A percentile compares a stretch with the other conserved stretches of the same genome.
phyloP scores from a whole-genome alignment of 208 protist genomes.

The Naegleria fowleri region DNA sequence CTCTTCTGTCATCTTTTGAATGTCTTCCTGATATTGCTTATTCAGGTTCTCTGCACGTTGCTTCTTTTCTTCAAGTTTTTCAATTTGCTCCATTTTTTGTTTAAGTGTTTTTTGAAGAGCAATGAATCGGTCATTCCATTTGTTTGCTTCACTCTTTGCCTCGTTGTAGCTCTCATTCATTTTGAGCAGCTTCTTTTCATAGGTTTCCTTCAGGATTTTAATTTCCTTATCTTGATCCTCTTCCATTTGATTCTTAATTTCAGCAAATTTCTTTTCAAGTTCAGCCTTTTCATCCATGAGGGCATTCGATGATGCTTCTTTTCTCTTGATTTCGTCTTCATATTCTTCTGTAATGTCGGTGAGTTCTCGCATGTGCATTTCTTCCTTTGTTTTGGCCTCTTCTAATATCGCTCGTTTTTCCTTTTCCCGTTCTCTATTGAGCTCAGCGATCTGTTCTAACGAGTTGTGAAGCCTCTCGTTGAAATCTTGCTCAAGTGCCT shows the following conservation, averaged over 20 bases:
- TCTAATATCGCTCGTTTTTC: constrained; percentile 56
- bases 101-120: not conserved
- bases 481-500: constrained; percentile 77
- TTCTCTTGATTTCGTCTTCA: constrained; percentile 51
- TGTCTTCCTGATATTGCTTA: constrained; percentile 29
- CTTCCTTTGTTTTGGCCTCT: constrained; percentile 49
- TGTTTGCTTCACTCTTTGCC: not conserved
- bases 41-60: constrained; percentile 67
- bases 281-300: constrained; percentile 57
- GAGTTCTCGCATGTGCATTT: constrained; percentile 50
- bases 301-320: constrained; percentile 66
- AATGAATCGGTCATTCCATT: not conserved
- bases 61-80: constrained; percentile 52
- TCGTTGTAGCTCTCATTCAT: not conserved
- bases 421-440: constrained; percentile 65
- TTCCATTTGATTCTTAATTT: constrained; percentile 77
- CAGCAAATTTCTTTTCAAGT: constrained; percentile 59
- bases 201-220: constrained; percentile 81
- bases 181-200: constrained; percentile 48
- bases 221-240: constrained; percentile 90
- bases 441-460: constrained; percentile 61
- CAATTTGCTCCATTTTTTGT: constrained; percentile 34
- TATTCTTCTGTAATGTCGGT: constrained; percentile 59
- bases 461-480: constrained; percentile 76
- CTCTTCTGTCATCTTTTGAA: constrained; percentile 55